These are phyloP conservation scores for Thymus mandschuricus DNA, from an alignment of 257 asterid genomes.

Conservation along the genomic window DNA sequence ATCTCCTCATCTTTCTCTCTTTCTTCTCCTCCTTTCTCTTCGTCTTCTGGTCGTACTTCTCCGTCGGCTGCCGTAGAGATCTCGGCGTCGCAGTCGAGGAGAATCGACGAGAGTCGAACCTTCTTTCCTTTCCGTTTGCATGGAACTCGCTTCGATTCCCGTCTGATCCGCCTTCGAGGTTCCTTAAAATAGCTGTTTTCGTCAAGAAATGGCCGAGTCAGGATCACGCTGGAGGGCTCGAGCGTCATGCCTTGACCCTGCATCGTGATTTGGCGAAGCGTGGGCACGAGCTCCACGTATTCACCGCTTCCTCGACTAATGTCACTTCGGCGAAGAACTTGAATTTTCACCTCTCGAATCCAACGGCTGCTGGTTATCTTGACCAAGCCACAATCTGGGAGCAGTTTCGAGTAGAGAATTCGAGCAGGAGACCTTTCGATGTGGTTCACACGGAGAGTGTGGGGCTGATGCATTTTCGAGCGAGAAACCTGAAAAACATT, in stretches of 20 bases:
- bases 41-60: slow-evolving; percentile 44
- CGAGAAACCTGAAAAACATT: slow-evolving; percentile 50
- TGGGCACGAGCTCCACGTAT: slow-evolving; percentile 76
- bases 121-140: slow-evolving; percentile 49
- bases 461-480: slow-evolving; percentile 67
- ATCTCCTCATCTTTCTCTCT: slow-evolving; percentile 42
- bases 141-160: slow-evolving; percentile 64
- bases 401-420: slow-evolving; percentile 55
- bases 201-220: slow-evolving; percentile 78
- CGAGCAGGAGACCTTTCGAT: slow-evolving; percentile 52
- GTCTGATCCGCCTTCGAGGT: slow-evolving; percentile 39
- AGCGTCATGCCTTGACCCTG: slow-evolving; percentile 75
- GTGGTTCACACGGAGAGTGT: slow-evolving; percentile 80
- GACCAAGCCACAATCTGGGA: slow-evolving; percentile 68
- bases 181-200: slow-evolving; percentile 64
- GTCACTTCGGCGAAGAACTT: slow-evolving; percentile 35
- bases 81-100: slow-evolving; percentile 5
- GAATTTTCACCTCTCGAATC: slow-evolving; percentile 58
- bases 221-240: slow-evolving; percentile 69
- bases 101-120: slow-evolving; percentile 37
- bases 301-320: slow-evolving; percentile 52
- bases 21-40: slow-evolving; percentile 48
- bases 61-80: slow-evolving; percentile 33
- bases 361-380: slow-evolving; percentile 65
- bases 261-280: slow-evolving; percentile 62